A percentile compares a stretch with the other conserved stretches of the same genome.
Conservation (phyloP, 306 rosid genomes). For the Cucumis cinereus region DNA sequence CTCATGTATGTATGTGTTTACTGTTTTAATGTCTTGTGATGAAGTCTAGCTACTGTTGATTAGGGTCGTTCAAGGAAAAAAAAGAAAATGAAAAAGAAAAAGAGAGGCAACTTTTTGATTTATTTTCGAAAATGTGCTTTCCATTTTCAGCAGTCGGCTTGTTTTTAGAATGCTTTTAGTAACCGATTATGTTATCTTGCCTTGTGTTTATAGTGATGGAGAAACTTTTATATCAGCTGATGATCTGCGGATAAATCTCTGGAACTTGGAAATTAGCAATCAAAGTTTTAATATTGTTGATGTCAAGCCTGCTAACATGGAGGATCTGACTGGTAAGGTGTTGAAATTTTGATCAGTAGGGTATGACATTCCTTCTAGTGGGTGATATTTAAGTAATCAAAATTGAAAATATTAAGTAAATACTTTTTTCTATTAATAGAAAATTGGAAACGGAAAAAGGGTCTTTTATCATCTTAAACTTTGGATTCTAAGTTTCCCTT, state of each 20-base stretch:
- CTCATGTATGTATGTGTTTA: neutral
- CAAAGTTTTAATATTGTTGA: slow-evolving; percentile 98
- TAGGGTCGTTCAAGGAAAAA: neutral
- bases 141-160: neutral
- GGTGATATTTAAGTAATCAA: neutral
- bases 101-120: neutral
- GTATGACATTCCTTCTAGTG: neutral
- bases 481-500: neutral
- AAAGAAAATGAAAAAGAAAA: neutral
- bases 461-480: neutral
- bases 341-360: slow-evolving; percentile 5
- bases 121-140: neutral
- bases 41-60: neutral
- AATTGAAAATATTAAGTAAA: neutral
- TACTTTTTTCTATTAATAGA: neutral
- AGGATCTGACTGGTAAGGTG: slow-evolving; percentile 84
- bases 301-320: slow-evolving; percentile 98
- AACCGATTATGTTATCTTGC: slow-evolving; percentile 1
- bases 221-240: slow-evolving; percentile 99
- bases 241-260: slow-evolving; percentile 94
- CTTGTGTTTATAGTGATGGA: slow-evolving; percentile 63
- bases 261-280: slow-evolving; percentile 97
- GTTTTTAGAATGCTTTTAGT: slow-evolving; percentile 7
- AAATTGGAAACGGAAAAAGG: neutral
- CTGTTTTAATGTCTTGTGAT: neutral